These are phyloP conservation scores for Debaryomycetaceae sp. DNA, from an alignment of 1,139 yeast species.

Conservation along the genomic window DNA sequence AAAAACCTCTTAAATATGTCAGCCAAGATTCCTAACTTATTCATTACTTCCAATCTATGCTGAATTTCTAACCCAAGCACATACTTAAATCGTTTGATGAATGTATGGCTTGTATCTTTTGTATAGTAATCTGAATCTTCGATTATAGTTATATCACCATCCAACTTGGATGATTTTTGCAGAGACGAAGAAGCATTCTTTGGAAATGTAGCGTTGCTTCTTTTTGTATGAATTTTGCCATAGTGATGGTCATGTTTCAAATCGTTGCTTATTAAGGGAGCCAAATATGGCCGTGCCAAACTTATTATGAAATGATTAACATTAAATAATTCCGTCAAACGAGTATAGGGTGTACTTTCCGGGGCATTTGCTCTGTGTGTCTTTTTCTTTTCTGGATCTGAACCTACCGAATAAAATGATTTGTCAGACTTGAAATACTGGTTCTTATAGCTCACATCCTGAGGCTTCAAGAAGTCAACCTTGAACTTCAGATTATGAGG, in stretches of 20 bases:
- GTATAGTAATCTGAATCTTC: slow-evolving; percentile 23
- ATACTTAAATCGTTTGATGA: slow-evolving; percentile 34
- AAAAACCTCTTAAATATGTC: slow-evolving; percentile 70
- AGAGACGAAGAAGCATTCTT: background rate
- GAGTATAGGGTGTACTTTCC: slow-evolving; percentile 68
- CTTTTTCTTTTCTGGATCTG: slow-evolving; percentile 1
- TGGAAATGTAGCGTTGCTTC: background rate
- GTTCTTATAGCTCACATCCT: slow-evolving; percentile 45
- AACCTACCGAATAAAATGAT: background rate
- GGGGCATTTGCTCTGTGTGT: slow-evolving; percentile 19
- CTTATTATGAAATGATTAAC: slow-evolving; percentile 91
- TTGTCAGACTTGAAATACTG: slow-evolving; percentile 28
- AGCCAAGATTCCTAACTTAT: slow-evolving; percentile 73
- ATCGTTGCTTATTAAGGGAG: slow-evolving; percentile 83
- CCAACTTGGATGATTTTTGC: slow-evolving; percentile 1
- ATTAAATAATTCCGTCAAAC: slow-evolving; percentile 87
- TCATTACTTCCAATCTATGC: slow-evolving; percentile 78
- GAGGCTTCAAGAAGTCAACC: slow-evolving; percentile 42
- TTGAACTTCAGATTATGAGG: slow-evolving; percentile 34
- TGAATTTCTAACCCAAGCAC: slow-evolving; percentile 62
- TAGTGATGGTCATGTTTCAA: slow-evolving; percentile 56
- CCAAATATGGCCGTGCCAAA: slow-evolving; percentile 87
- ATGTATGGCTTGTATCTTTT: slow-evolving; percentile 29
- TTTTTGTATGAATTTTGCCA: slow-evolving; percentile 27
- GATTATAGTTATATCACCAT: slow-evolving; percentile 3